These are phyloP conservation scores for Penicillium sp. DNA, from an alignment of 2,329 filamentous ascomycete species.

Conservation along the genomic window DNA sequence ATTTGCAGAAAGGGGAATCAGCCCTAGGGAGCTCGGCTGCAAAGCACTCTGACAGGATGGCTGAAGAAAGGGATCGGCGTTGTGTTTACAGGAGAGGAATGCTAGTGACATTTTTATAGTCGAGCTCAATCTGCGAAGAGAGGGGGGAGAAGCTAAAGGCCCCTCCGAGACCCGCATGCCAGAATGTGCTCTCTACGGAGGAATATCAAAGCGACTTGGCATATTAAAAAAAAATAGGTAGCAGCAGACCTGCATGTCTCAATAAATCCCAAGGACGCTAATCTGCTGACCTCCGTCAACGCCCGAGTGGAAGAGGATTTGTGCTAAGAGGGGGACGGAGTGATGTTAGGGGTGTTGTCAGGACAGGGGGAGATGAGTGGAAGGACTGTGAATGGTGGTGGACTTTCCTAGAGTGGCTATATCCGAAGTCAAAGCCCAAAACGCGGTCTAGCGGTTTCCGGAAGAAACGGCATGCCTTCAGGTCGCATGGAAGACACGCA, in stretches of 20 bases:
- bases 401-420: slow-evolving; percentile 2
- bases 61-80: slow-evolving; percentile 20
- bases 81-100: slow-evolving; percentile 33
- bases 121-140: slow-evolving; percentile 22
- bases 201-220: slow-evolving; percentile 14
- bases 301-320: slow-evolving; percentile 4
- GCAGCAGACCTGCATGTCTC: slow-evolving; percentile 24
- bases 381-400: not conserved
- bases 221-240: slow-evolving; percentile 7
- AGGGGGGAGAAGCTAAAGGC: slow-evolving; percentile 13
- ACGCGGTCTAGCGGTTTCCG: slow-evolving; percentile 11
- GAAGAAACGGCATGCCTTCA: slow-evolving; percentile 1
- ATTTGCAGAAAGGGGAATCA: slow-evolving; percentile 8
- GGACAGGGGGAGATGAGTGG: not conserved
- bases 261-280: slow-evolving; percentile 12
- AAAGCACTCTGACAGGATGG: slow-evolving; percentile 5
- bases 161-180: slow-evolving; percentile 24
- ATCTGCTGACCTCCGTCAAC: slow-evolving; percentile 26
- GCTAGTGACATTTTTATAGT: slow-evolving; percentile 31
- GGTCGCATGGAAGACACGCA: slow-evolving; percentile 25
- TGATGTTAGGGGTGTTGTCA: slow-evolving; percentile 10
- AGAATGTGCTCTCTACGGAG: slow-evolving; percentile 20
- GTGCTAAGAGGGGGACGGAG: slow-evolving; percentile 4
- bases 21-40: slow-evolving; percentile 6
- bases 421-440: slow-evolving; percentile 6